Evolutionary conservation across 345 rosid species (phyloP).

Genomic region (Clarkia xantiana): DNA sequence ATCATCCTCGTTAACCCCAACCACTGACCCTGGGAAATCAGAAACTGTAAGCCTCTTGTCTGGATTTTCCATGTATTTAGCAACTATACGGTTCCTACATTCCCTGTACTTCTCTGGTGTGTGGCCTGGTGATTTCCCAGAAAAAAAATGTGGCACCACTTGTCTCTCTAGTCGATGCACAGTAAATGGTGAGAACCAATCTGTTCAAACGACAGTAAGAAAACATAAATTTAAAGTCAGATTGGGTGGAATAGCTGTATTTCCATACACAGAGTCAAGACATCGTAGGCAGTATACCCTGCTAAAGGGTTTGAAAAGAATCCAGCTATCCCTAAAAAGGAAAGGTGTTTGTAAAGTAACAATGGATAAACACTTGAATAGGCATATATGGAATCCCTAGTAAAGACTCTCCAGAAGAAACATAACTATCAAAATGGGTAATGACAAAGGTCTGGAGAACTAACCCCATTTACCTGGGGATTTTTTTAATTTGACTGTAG

Average conservation of each 20-base stretch:
- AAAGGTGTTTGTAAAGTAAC: too few species aligned
- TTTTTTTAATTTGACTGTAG: too few species aligned
- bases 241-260: background rate
- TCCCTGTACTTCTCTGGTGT: slow-evolving; percentile 80
- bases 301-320: too few species aligned
- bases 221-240: background rate
- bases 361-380: too few species aligned
- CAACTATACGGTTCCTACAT: slow-evolving; percentile 71
- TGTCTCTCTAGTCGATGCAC: slow-evolving; percentile 93
- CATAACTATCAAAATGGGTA: too few species aligned
- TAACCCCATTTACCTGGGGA: too few species aligned
- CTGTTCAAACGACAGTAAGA: slow-evolving; percentile 22
- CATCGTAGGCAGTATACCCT: too few species aligned
- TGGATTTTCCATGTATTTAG: slow-evolving; percentile 76
- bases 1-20: slow-evolving; percentile 52
- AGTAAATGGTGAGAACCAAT: slow-evolving; percentile 78
- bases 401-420: too few species aligned
- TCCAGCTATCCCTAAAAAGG: too few species aligned
- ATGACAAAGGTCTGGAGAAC: too few species aligned
- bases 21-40: slow-evolving; percentile 56
- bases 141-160: slow-evolving; percentile 93
- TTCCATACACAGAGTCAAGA: too few species aligned
- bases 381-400: too few species aligned
- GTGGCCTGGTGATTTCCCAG: slow-evolving; percentile 71
- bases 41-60: slow-evolving; percentile 51